A percentile compares a stretch with the other conserved stretches of the same genome.
These are phyloP conservation scores for Hanseniaspora uvarum DNA, from an alignment of 1,139 yeast genomes.

Conservation along the genomic window DNA sequence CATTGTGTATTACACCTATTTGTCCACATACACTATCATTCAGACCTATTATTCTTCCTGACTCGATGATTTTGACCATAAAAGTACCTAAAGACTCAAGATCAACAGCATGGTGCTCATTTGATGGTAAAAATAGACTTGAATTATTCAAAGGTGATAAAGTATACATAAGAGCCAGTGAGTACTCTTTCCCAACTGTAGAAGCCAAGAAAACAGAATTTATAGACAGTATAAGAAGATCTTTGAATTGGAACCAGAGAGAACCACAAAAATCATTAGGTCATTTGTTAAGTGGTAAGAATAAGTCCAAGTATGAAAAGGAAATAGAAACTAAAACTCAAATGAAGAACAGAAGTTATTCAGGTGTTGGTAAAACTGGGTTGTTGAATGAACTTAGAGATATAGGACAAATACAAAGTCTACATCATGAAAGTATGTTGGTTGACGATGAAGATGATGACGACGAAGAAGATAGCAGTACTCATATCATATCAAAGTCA, in stretches of 20 bases:
- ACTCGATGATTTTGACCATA: constrained; percentile 67
- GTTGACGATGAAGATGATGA: constrained; percentile 7
- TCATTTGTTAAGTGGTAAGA: constrained; percentile 42
- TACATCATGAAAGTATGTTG: background rate
- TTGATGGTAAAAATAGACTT: constrained; percentile 72
- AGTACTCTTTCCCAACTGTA: constrained; percentile 79
- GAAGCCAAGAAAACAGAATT: constrained; percentile 66
- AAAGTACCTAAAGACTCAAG: constrained; percentile 61
- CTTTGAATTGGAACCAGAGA: constrained; percentile 77
- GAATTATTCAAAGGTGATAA: constrained; percentile 65
- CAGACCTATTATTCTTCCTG: constrained; percentile 78
- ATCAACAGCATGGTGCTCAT: constrained; percentile 79
- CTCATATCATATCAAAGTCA: background rate
- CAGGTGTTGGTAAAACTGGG: constrained; percentile 11
- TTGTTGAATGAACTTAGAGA: constrained; percentile 9
- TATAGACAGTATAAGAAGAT: constrained; percentile 71
- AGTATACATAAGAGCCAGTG: constrained; percentile 66
- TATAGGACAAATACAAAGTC: constrained; percentile 8
- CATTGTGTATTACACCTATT: constrained; percentile 80
- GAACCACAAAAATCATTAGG: constrained; percentile 71
- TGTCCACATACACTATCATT: constrained; percentile 87
- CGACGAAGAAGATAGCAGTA: background rate
- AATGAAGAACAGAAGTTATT: constrained; percentile 8
- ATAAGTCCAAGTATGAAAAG: constrained; percentile 34
- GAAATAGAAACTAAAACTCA: constrained; percentile 11